Evolutionary conservation across 2,329 filamentous ascomycete species (phyloP).

Genomic region (Dactylellina leptospora): DNA sequence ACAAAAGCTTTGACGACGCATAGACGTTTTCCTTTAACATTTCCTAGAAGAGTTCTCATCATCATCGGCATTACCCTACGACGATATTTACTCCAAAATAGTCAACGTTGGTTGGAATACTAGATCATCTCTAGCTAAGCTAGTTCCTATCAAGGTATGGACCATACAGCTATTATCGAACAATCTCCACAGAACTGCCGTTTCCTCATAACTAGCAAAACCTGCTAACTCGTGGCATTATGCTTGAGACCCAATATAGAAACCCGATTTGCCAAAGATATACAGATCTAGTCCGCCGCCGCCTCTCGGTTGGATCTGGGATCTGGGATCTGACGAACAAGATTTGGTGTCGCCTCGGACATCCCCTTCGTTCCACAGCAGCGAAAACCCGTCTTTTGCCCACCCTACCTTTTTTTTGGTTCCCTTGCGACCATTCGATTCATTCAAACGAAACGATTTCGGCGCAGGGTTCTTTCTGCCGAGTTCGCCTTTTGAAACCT

Average conservation of each 20-base stretch:
- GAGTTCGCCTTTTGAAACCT: conserved; percentile 28
- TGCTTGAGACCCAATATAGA: neutral
- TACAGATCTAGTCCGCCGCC: neutral
- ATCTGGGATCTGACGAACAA: neutral
- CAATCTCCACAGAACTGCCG: too few species aligned
- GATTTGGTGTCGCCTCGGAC: neutral
- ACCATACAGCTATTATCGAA: neutral
- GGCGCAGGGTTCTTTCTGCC: conserved; percentile 3
- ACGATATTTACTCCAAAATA: too few species aligned
- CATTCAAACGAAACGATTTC: too few species aligned
- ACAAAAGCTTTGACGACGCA: too few species aligned
- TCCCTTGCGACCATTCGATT: too few species aligned
- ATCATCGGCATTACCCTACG: too few species aligned
- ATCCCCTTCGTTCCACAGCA: neutral
- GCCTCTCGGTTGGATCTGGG: conserved; percentile 7
- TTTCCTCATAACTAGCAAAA: too few species aligned
- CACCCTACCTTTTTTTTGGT: neutral
- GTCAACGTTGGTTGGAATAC: too few species aligned
- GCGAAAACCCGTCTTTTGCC: neutral
- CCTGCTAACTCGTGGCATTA: conserved; percentile 7
- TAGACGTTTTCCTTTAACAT: neutral
- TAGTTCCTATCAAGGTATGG: conserved; percentile 1
- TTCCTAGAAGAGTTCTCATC: neutral
- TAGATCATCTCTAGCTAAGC: too few species aligned
- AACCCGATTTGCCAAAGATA: conserved; percentile 2